Percentiles rank a stretch among this genome's conserved stretches.
phyloP scores from a whole-genome alignment of 2,329 filamentous ascomycete genomes.

The Colletotrichum cordylinicola region DNA sequence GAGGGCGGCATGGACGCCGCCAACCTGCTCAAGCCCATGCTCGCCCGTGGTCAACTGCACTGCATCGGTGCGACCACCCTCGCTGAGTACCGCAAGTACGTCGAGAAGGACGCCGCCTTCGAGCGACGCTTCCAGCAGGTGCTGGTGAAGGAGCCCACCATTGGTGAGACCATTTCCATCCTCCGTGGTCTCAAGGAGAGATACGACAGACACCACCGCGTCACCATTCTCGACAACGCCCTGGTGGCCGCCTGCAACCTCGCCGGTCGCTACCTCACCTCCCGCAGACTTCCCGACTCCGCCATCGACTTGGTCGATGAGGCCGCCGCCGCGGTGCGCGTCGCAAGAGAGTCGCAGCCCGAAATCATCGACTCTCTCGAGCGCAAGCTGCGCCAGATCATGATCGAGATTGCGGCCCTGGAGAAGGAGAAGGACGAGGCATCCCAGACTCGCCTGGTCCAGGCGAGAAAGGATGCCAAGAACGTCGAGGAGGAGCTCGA shows the following conservation, averaged over 20 bases:
- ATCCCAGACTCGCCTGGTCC: slow-evolving; percentile 80
- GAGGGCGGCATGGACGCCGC: slow-evolving; percentile 99
- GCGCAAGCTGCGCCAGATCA: slow-evolving; percentile 84
- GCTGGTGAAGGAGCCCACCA: slow-evolving; percentile 89
- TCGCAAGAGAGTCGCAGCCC: slow-evolving; percentile 94
- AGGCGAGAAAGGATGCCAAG: slow-evolving; percentile 87
- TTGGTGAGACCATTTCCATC: slow-evolving; percentile 93
- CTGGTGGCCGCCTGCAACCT: slow-evolving; percentile 91
- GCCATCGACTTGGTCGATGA: slow-evolving; percentile 97
- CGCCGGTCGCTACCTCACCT: slow-evolving; percentile 91
- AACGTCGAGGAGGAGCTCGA: slow-evolving; percentile 94
- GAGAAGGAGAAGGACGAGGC: slow-evolving; percentile 94
- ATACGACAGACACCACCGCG: slow-evolving; percentile 98
- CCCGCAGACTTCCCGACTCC: slow-evolving; percentile 89
- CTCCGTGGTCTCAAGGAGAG: slow-evolving; percentile 98
- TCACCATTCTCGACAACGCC: slow-evolving; percentile 93
- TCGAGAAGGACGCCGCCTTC: slow-evolving; percentile 97
- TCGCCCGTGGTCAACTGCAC: slow-evolving; percentile 94
- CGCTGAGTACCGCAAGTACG: slow-evolving; percentile 96
- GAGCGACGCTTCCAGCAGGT: slow-evolving; percentile 99
- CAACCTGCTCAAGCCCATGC: slow-evolving; percentile 97
- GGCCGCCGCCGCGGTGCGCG: slow-evolving; percentile 93
- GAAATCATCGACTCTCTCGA: slow-evolving; percentile 96
- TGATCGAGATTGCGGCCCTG: slow-evolving; percentile 96
- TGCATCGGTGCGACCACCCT: slow-evolving; percentile 98